Evolutionary conservation across 495 filamentous ascomycete species (phyloP), one percentile per base, ranked within the genome.

Genomic region (Clavariopsis aquatica): DNA sequence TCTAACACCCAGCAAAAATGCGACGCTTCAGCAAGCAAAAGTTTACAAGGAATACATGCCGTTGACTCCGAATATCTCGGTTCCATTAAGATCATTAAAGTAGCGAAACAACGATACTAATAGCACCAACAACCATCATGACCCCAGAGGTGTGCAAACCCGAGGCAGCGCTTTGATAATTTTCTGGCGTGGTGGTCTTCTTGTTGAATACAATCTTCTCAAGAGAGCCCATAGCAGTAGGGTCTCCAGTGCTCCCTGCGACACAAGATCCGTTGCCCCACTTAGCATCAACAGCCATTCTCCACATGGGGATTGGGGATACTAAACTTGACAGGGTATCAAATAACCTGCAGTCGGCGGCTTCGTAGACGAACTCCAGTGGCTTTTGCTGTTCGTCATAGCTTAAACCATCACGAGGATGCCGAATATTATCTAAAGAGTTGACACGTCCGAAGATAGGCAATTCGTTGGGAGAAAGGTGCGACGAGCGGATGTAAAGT

Each of bases 291-390:
- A 45, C 64, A 24, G 45, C 64, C 26, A n/a, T 5, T 52, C 64
- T 57, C 68, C 68, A 71, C 47, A 64, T 20, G 12, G 28, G 22
- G 29, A 27, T 46, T n/a, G 49, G 26, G 45, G 58, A 47, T 2
- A 17, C 3, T n/a, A 23, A 19, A 1, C 17, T 20, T 10, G 53
- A 49, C 9, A 56, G 22, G 1, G 68, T 71, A 20, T 64, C 26
- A 22, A 67, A 71, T 6, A 71, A 6, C 49, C 51, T 60, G 52
- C 68, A 71, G 31, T 71, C 68, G 20, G 68, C 68, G 7, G 68
- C 68, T 49, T 67, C 68, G 31, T 71, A 71, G 22, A 60, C 45
- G 31, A 71, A 71, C 46, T 71, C 64, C 27, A 68, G 29, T n/a
- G 68, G 67, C 34, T 47, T 62, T 28, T 70, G 38, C 3, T 9